A percentile compares a stretch with the other conserved stretches of the same genome.
phyloP scores from a whole-genome alignment of 75 land plant genomes.

The Selaginella tamariscina region DNA sequence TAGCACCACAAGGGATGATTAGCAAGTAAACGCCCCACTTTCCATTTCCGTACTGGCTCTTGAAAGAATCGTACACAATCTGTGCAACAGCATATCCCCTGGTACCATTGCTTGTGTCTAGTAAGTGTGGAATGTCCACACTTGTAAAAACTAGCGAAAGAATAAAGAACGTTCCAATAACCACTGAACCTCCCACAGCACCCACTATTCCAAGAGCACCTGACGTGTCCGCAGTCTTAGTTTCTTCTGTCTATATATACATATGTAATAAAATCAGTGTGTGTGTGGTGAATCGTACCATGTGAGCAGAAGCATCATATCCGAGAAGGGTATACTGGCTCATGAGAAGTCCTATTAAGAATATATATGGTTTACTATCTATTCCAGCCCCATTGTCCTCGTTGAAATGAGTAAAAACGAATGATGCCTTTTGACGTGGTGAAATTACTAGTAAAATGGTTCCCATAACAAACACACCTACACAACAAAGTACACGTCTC shows the following conservation, averaged over 20 bases:
- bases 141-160: slow-evolving; percentile 71
- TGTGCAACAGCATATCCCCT: slow-evolving; percentile 88
- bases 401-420: slow-evolving; percentile 80
- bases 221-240: slow-evolving; percentile 64
- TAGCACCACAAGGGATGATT: slow-evolving; percentile 53
- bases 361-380: slow-evolving; percentile 55
- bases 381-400: slow-evolving; percentile 50
- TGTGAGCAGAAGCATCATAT: slow-evolving; percentile 88
- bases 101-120: slow-evolving; percentile 54
- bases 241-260: slow-evolving; percentile 86
- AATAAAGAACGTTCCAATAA: slow-evolving; percentile 74
- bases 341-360: slow-evolving; percentile 78
- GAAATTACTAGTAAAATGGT: neutral
- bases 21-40: slow-evolving; percentile 73
- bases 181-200: slow-evolving; percentile 43
- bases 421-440: slow-evolving; percentile 10
- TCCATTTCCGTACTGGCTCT: slow-evolving; percentile 62
- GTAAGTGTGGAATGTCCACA: slow-evolving; percentile 41
- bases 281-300: no score
- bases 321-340: slow-evolving; percentile 85
- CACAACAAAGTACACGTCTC: no score
- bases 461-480: no score
- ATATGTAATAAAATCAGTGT: no score
- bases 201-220: slow-evolving; percentile 76
- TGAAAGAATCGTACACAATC: slow-evolving; percentile 64